Base-by-base conservation (phyloP, 306 rosid species). In the Quercus wislizeni region DNA sequence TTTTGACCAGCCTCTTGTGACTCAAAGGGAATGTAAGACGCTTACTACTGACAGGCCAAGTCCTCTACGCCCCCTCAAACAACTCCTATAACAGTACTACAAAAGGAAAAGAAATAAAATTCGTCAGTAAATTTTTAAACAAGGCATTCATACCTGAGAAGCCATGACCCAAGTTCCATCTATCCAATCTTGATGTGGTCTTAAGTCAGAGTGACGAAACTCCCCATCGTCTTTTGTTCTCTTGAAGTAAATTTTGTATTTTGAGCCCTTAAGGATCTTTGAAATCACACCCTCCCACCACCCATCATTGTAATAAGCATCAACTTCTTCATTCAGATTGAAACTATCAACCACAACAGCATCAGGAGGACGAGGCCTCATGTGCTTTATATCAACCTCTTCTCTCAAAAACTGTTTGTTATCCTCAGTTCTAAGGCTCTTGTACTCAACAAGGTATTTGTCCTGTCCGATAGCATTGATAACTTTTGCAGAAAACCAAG, bases 221-320 rank as follows among this genome's bases (percentile, higher is more conserved):
- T 83, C 87, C 35, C 84, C 15, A 11, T 85, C 79, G 21, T 90
- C 93, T 7, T 78, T 69, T 6, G 75, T 74, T 76, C 30, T 79
- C 54, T 83, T 75, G 38, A 90, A 92, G 86, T 80, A 89, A 54
- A 92, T 90, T 71, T 55, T 68, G 77, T 88, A 92, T 74, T 70
- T 86, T 25, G 83, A 84, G 31, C 81, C 75, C 5, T 64, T 63
- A 10, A 91, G 85, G 69, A 89, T 82, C 80, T 80, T 85, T 51
- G 85, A 21, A 73, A 92, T 77, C 82, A 82, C 85, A 74, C 97
- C 96, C 10, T 83, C 87, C 97, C 96, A 92, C 97, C 96, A 92
- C 3, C 93, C 90, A 1, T 92, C 97, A 12, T 88, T 89, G 79
- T 81, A 55, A 25, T 64, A 67, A 14, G 94, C 92, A 67, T 92